phyloP scores from a whole-genome alignment of 345 rosid genomes.

The Rhodamnia argentea region DNA sequence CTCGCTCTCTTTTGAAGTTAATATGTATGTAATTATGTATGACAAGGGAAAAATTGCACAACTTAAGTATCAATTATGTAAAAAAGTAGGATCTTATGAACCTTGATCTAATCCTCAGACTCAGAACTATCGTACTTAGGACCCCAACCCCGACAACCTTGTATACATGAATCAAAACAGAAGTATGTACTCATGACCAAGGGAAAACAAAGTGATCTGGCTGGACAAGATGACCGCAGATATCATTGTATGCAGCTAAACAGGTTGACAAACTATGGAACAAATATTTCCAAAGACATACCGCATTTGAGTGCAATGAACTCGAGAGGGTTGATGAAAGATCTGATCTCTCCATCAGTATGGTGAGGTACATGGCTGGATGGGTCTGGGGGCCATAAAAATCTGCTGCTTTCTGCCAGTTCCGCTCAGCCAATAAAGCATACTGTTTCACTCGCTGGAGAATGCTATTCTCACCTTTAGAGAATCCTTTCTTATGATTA shows the following conservation, averaged over 20 bases:
- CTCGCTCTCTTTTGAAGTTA: background rate
- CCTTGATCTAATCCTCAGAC: background rate
- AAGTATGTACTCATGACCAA: background rate
- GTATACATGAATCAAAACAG: background rate
- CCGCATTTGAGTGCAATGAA: conserved; percentile 37
- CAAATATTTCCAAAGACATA: conserved; percentile 20
- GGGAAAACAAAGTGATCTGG: background rate
- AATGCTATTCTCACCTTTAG: conserved; percentile 35
- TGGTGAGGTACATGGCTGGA: conserved; percentile 69
- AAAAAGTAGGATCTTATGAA: background rate
- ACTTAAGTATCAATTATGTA: background rate
- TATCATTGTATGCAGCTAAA: background rate
- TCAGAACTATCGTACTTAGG: background rate
- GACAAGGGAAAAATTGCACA: background rate
- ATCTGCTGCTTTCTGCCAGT: conserved; percentile 75
- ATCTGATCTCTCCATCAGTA: conserved; percentile 63
- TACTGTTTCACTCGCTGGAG: conserved; percentile 73
- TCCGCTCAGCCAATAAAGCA: conserved; percentile 76
- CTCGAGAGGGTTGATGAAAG: conserved; percentile 49
- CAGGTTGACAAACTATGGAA: background rate
- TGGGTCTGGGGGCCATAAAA: conserved; percentile 61
- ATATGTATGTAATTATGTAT: background rate
- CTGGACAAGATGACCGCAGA: background rate
- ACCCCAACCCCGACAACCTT: background rate
- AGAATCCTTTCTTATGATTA: conserved; percentile 25